Percentiles rank a stretch among this genome's conserved stretches.
Conservation (phyloP, 2,329 filamentous ascomycete species). For the Colletotrichum noveboracense region DNA sequence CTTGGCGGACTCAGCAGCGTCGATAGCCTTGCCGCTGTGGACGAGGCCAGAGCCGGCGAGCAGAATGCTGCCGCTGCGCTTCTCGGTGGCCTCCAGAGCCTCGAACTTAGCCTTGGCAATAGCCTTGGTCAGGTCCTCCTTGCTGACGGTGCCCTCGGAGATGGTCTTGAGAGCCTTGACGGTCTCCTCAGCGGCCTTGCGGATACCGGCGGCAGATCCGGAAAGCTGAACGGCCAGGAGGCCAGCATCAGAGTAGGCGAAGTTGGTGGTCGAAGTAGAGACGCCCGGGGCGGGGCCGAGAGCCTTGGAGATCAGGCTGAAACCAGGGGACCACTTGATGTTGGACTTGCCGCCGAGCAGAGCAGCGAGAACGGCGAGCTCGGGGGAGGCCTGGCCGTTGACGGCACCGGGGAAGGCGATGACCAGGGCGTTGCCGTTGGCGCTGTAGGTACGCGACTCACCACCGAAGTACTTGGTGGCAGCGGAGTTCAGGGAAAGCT, state of each 20-base stretch:
- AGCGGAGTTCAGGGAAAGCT: conserved; percentile 61
- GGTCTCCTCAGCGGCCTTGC: conserved; percentile 75
- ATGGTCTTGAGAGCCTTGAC: conserved; percentile 85
- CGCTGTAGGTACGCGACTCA: conserved; percentile 86
- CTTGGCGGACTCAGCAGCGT: conserved; percentile 81
- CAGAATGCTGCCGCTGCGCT: conserved; percentile 77
- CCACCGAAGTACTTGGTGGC: conserved; percentile 91
- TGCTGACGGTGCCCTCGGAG: conserved; percentile 74
- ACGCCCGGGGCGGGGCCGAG: conserved; percentile 70
- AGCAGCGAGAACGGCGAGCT: conserved; percentile 84
- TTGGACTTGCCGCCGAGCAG: conserved; percentile 88
- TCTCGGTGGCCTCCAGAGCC: conserved; percentile 82
- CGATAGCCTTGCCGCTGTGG: conserved; percentile 80
- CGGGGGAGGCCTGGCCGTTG: conserved; percentile 83
- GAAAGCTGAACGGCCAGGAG: conserved; percentile 84
- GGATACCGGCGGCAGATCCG: conserved; percentile 76
- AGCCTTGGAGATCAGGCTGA: conserved; percentile 87
- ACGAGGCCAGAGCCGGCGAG: conserved; percentile 85
- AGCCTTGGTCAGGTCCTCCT: conserved; percentile 91
- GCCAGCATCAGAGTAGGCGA: conserved; percentile 91
- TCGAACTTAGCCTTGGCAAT: conserved; percentile 93
- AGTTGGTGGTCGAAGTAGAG: conserved; percentile 75
- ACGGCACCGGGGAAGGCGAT: conserved; percentile 93
- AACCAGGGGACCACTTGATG: conserved; percentile 96
- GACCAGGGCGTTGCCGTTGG: conserved; percentile 80